Evolutionary conservation across 2,329 filamentous ascomycete species (phyloP).

Genomic region (Camillea tinctor): DNA sequence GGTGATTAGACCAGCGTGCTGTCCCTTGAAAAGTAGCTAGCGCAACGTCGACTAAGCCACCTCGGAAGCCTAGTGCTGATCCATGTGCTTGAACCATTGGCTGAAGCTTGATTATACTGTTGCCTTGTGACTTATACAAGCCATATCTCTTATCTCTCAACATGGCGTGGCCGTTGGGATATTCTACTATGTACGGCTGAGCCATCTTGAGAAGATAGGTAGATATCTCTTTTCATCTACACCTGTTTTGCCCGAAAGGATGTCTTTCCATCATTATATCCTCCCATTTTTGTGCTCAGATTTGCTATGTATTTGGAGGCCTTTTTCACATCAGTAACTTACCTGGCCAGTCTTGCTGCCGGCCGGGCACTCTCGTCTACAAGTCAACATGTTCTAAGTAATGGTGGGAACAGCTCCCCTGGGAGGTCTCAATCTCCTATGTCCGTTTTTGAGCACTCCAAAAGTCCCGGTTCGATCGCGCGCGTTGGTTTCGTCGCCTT

Average conservation of each 20-base stretch:
- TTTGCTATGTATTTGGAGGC: constrained; percentile 18
- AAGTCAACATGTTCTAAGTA: constrained; percentile 16
- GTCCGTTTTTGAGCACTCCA: neutral
- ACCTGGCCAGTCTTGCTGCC: constrained; percentile 1
- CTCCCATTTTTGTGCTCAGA: constrained; percentile 7
- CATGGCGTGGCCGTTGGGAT: too few species aligned
- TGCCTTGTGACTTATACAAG: constrained; percentile 13
- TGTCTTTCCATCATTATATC: neutral
- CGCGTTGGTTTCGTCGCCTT: constrained; percentile 40
- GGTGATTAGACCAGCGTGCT: too few species aligned
- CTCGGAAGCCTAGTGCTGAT: constrained; percentile 10
- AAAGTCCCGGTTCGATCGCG: neutral
- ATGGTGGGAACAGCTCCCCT: neutral
- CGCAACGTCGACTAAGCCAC: constrained; percentile 14
- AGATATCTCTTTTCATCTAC: neutral
- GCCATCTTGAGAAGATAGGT: neutral
- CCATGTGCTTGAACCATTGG: too few species aligned
- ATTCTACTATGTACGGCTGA: too few species aligned
- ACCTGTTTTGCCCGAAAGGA: neutral
- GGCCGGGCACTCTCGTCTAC: constrained; percentile 7
- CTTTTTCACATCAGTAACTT: constrained; percentile 3
- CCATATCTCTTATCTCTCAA: neutral
- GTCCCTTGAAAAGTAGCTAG: too few species aligned
- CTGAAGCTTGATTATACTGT: constrained; percentile 7
- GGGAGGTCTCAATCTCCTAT: constrained; percentile 2